A percentile compares a stretch with the other conserved stretches of the same genome.
These are phyloP conservation scores for Populus alba DNA, from an alignment of 345 rosid genomes.

Conservation along the genomic window DNA sequence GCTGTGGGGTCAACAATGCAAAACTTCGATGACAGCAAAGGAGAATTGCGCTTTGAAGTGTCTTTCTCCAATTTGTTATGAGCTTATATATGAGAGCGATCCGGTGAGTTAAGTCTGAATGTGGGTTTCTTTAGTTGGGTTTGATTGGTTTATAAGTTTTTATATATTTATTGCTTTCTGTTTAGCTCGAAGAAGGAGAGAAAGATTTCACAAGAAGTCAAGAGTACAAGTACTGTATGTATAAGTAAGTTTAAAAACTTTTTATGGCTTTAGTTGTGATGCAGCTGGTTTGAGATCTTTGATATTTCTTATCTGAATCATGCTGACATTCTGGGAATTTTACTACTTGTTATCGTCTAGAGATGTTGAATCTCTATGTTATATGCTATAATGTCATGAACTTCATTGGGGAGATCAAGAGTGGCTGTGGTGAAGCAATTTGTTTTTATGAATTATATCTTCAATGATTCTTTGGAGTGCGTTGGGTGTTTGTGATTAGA, in stretches of 20 bases:
- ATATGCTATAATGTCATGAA: neutral
- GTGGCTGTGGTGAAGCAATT: neutral
- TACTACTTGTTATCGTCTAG: neutral
- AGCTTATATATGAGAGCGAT: conserved; percentile 70
- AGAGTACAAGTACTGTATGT: conserved; percentile 80
- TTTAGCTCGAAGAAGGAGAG: conserved; percentile 87
- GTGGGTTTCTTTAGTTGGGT: neutral
- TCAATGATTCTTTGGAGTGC: too few relatives aligned
- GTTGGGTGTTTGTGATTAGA: too few relatives aligned
- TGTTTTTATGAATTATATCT: too few relatives aligned
- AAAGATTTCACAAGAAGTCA: conserved; percentile 68
- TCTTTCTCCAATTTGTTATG: conserved; percentile 68
- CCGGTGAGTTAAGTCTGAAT: conserved; percentile 46
- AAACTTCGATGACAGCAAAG: conserved; percentile 53
- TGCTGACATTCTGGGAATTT: neutral
- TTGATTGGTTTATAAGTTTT: neutral
- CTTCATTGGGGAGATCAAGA: neutral
- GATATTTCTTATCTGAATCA: neutral
- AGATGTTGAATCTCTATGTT: neutral
- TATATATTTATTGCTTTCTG: neutral
- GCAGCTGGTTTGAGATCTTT: neutral
- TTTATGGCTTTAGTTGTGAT: neutral
- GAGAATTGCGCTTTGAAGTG: conserved; percentile 82
- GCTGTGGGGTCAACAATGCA: conserved; percentile 76
- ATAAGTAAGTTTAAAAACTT: conserved; percentile 52